Conservation (phyloP, 805 yeast genomes). For the Nakazawaea laoshanensis region DNA sequence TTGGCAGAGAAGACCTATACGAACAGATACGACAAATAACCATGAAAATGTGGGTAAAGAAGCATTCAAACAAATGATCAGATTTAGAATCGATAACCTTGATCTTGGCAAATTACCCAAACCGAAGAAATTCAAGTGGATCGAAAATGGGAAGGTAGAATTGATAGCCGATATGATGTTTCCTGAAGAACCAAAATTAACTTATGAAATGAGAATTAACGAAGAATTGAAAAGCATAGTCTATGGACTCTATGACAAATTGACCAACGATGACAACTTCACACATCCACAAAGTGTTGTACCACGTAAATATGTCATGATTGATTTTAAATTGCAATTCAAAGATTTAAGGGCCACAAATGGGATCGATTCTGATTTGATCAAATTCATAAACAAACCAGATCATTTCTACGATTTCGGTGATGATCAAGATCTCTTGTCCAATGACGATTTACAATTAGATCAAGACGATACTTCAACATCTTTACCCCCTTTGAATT, state of each 20-base stretch:
- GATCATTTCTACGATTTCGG: conserved; percentile 21
- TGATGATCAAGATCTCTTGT: conserved; percentile 15
- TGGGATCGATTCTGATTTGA: conserved; percentile 46
- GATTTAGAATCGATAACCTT: conserved; percentile 31
- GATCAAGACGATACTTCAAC: conserved; percentile 18
- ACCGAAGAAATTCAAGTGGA: conserved; percentile 56
- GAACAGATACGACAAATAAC: background rate
- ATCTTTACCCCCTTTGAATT: conserved; percentile 27
- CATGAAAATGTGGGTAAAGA: conserved; percentile 11
- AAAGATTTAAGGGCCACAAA: conserved; percentile 47
- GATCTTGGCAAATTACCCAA: conserved; percentile 22
- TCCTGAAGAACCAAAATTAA: conserved; percentile 34
- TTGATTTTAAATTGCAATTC: conserved; percentile 60
- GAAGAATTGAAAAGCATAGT: conserved; percentile 13
- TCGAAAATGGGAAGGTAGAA: conserved; percentile 62
- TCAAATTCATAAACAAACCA: conserved; percentile 44
- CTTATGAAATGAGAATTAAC: conserved; percentile 14
- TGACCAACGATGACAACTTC: background rate
- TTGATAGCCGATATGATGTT: conserved; percentile 65
- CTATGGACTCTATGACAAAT: conserved; percentile 13
- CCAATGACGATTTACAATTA: conserved; percentile 20
- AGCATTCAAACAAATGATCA: conserved; percentile 43
- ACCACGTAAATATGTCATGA: conserved; percentile 45
- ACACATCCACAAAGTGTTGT: conserved; percentile 5
- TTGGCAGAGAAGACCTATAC: too few species aligned